Base-by-base conservation (phyloP, 140 eudicot genomes). In the Flaveria floridana region DNA sequence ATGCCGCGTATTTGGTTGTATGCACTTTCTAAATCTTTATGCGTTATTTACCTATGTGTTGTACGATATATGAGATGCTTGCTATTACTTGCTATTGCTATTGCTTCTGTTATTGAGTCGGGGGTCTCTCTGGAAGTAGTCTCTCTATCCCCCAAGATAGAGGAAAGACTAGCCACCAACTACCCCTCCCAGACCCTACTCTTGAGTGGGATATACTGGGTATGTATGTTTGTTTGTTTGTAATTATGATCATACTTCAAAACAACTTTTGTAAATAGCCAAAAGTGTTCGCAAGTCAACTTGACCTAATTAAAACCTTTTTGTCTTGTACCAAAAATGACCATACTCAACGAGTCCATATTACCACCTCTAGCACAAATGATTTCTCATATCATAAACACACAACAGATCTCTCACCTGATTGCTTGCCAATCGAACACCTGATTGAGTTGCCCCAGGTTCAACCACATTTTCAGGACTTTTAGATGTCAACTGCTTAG, bases 361-460 rank as follows among this genome's bases (percentile, higher is more conserved):
- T 47, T 46, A 39, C 59, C 59, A 47, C 25, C 11, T 71, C 6
- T 4, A 8, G 37, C 26, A 52, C 65, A 47, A 64, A 51, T 18
- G 26, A 55, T 1, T 28, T 55, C 6, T 53, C 21, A 21, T 2
- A 75, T 16, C 8, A 50, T 8, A 19, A n/a, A 55, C 15, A 44
- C 13, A 48, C 9, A 34, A 7, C 48, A 19, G 46, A 59, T 50
- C 53, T 48, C 72, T 23, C 65, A 79, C 83, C 83, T 16, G 48
- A 78, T 63, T 37, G 59, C 25, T 66, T 63, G 39, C 14, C 57
- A 62, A 72, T 6, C 59, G 78, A 71, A 39, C 12, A 39, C 5
- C 65, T n/a, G 52, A 26, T 64, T 79, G 61, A 26, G 34, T 62
- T 16, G 48, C 10, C 15, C 30, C 7, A 3, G 59, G 4, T 41